Conservation (phyloP, 129 eudicot species). For the Oenanthe sinensis region DNA sequence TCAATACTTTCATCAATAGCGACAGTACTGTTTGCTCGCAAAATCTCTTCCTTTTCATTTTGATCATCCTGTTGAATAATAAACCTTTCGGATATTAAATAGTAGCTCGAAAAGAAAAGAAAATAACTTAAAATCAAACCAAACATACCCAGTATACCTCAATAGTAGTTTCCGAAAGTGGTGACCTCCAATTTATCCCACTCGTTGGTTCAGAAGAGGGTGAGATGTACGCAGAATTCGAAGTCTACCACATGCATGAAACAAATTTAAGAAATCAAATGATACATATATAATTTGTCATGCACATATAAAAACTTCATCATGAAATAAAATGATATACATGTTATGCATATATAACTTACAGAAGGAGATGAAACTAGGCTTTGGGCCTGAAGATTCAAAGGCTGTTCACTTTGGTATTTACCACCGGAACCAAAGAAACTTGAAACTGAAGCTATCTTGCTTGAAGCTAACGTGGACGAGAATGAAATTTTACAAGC, state of each 20-base stretch:
- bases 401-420: neutral
- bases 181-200: too few species aligned
- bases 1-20: neutral
- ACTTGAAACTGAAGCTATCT: neutral
- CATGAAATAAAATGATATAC: too few species aligned
- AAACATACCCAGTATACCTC: neutral
- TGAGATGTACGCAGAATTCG: neutral
- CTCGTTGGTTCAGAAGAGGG: neutral
- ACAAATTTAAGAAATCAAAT: too few species aligned
- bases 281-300: too few species aligned
- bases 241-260: neutral
- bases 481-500: constrained; percentile 17
- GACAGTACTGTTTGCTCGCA: neutral
- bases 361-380: too few species aligned
- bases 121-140: neutral
- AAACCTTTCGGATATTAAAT: too few species aligned
- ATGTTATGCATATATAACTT: neutral
- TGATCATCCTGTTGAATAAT: too few species aligned
- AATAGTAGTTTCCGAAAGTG: neutral
- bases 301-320: neutral
- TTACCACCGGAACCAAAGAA: neutral
- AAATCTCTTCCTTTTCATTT: neutral
- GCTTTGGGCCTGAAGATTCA: too few species aligned
- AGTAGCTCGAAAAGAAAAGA: neutral
- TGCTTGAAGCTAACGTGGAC: neutral